Conservation (phyloP, 306 rosid genomes). For the Acacia melanoxylon region DNA sequence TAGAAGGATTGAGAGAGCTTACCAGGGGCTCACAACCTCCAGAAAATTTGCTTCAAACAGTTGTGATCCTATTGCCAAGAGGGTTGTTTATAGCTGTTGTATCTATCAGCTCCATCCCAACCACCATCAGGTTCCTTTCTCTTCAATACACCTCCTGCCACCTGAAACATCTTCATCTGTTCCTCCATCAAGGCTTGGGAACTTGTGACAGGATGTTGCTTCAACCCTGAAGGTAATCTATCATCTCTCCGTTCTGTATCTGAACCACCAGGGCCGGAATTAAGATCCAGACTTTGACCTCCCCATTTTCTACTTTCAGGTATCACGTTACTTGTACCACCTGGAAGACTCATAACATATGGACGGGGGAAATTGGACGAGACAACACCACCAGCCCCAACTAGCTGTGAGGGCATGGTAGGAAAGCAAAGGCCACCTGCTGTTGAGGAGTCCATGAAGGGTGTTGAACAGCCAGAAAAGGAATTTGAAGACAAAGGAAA, state of each 20-base stretch:
- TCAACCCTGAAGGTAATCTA: slow-evolving; percentile 59
- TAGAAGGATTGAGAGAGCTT: neutral
- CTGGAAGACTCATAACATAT: slow-evolving; percentile 73
- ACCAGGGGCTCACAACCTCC: slow-evolving; percentile 35
- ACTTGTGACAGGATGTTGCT: slow-evolving; percentile 69
- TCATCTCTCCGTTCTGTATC: slow-evolving; percentile 77
- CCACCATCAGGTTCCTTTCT: slow-evolving; percentile 91
- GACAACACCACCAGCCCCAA: slow-evolving; percentile 74
- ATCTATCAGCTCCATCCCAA: slow-evolving; percentile 78
- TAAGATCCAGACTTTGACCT: slow-evolving; percentile 85
- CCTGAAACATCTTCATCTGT: slow-evolving; percentile 75
- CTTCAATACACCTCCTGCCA: slow-evolving; percentile 64
- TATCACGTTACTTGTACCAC: slow-evolving; percentile 65
- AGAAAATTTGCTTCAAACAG: slow-evolving; percentile 11
- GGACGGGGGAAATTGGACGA: slow-evolving; percentile 73
- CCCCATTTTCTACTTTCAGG: slow-evolving; percentile 92
- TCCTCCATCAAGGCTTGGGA: slow-evolving; percentile 75
- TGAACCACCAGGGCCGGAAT: slow-evolving; percentile 76
- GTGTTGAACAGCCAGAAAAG: slow-evolving; percentile 75
- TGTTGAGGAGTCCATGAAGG: slow-evolving; percentile 77
- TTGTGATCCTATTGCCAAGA: slow-evolving; percentile 64
- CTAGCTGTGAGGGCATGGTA: slow-evolving; percentile 69
- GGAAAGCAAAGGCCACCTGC: slow-evolving; percentile 82
- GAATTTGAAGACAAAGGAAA: slow-evolving; percentile 74
- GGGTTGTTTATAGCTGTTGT: slow-evolving; percentile 72